Evolutionary conservation across 805 yeast genomes (phyloP).

Genomic region (Starmera pachycereana): DNA sequence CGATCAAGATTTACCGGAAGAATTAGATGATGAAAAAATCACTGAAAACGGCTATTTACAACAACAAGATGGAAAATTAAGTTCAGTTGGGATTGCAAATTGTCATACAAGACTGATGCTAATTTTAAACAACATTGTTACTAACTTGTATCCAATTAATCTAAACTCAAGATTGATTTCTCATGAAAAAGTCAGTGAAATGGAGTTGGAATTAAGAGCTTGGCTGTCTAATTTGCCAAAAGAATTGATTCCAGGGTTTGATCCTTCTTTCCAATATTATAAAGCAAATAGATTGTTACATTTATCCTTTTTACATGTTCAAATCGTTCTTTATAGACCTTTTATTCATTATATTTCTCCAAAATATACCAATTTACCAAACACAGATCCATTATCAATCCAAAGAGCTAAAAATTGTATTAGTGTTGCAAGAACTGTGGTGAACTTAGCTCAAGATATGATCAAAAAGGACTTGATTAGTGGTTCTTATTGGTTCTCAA

Average conservation of each 20-base stretch:
- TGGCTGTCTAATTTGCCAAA: conserved; percentile 68
- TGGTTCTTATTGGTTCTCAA: conserved; percentile 89
- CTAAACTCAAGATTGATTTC: conserved; percentile 15
- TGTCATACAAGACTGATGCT: conserved; percentile 70
- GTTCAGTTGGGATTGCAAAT: conserved; percentile 74
- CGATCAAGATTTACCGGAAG: conserved; percentile 80
- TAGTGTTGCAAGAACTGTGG: conserved; percentile 73
- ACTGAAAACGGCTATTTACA: conserved; percentile 49
- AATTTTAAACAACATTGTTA: conserved; percentile 59
- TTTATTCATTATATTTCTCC: conserved; percentile 76
- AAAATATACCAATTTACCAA: conserved; percentile 26
- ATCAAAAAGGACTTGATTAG: conserved; percentile 57
- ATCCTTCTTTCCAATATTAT: conserved; percentile 51
- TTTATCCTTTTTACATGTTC: conserved; percentile 64
- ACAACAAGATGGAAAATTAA: conserved; percentile 42
- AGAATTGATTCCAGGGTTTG: conserved; percentile 61
- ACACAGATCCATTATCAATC: conserved; percentile 48
- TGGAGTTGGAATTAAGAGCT: conserved; percentile 57
- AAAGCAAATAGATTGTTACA: conserved; percentile 70
- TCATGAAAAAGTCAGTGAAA: conserved; percentile 37
- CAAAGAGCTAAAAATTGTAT: conserved; percentile 77
- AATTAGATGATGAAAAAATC: conserved; percentile 79
- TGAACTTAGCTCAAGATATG: conserved; percentile 73
- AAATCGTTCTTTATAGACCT: conserved; percentile 76
- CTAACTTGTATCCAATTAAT: conserved; percentile 62